Evolutionary conservation across 2,329 filamentous ascomycete species (phyloP).

Genomic region (Ambrosiella xylebori): DNA sequence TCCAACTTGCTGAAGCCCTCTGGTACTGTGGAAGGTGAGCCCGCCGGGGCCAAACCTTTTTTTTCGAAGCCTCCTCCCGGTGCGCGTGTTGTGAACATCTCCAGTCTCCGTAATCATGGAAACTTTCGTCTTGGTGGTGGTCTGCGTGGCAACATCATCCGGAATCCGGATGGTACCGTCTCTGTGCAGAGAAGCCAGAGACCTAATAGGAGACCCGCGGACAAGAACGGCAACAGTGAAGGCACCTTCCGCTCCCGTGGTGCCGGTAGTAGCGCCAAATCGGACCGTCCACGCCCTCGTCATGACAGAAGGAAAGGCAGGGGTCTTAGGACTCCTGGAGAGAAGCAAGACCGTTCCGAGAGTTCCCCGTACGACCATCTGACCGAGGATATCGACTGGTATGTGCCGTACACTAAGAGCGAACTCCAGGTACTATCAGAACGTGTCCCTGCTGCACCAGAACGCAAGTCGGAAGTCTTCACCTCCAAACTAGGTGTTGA

Average conservation of each 20-base stretch:
- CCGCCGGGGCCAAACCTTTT: neutral
- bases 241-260: conserved; percentile 12
- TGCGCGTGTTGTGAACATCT: conserved; percentile 24
- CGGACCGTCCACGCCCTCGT: conserved; percentile 13
- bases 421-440: conserved; percentile 15
- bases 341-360: conserved; percentile 13
- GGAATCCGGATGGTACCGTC: conserved; percentile 10
- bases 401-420: conserved; percentile 17
- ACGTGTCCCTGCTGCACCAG: conserved; percentile 6
- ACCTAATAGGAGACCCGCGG: neutral
- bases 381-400: conserved; percentile 16
- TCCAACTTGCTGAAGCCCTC: conserved; percentile 18
- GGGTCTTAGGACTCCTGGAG: conserved; percentile 9
- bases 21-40: conserved; percentile 4
- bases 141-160: conserved; percentile 8
- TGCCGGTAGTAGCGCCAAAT: conserved; percentile 14
- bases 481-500: conserved; percentile 23
- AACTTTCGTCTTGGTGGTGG: conserved; percentile 15
- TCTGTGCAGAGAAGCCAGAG: conserved; percentile 7
- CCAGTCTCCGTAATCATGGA: conserved; percentile 20
- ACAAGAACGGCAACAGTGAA: conserved; percentile 11
- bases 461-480: conserved; percentile 16
- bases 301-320: conserved; percentile 15
- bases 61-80: conserved; percentile 4
- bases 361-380: conserved; percentile 17